Evolutionary conservation across 176 grass and related monocot genomes (phyloP).

Genomic region (Avena eriantha): DNA sequence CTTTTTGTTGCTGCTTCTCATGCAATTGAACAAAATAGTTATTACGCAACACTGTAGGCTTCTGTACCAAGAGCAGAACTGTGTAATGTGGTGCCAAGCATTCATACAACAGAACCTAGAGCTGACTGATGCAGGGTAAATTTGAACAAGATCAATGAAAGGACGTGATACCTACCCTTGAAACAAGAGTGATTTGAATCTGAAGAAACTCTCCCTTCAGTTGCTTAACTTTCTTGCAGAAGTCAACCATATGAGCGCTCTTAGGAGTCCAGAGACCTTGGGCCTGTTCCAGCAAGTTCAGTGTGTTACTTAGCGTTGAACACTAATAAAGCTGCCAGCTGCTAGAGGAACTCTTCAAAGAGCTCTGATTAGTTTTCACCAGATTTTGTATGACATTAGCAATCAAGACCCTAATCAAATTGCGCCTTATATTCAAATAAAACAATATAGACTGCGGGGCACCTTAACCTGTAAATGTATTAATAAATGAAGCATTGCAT

Average conservation of each 20-base stretch:
- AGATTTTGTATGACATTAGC: conserved; percentile 2
- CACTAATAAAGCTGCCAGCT: not conserved
- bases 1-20: not conserved
- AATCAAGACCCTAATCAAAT: conserved; percentile 27
- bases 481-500: not conserved
- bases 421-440: not conserved
- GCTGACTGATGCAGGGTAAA: not conserved
- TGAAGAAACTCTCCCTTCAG: conserved; percentile 53
- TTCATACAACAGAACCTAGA: not conserved
- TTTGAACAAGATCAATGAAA: not conserved
- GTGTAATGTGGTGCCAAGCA: not conserved
- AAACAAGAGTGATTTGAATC: conserved; percentile 61
- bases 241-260: conserved; percentile 53
- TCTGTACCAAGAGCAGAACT: not conserved
- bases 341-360: conserved; percentile 7
- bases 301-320: not conserved
- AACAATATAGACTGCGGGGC: not conserved
- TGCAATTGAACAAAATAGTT: not conserved
- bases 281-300: conserved; percentile 49
- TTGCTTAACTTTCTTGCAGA: conserved; percentile 58
- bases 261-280: conserved; percentile 54
- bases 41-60: not conserved
- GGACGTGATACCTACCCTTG: conserved; percentile 49
- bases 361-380: not conserved
- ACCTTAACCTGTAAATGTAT: not conserved